Percentiles rank a stretch among this genome's conserved stretches.
Evolutionary conservation across 805 yeast species (phyloP).

Genomic region (Wickerhamiella sorbophila): DNA sequence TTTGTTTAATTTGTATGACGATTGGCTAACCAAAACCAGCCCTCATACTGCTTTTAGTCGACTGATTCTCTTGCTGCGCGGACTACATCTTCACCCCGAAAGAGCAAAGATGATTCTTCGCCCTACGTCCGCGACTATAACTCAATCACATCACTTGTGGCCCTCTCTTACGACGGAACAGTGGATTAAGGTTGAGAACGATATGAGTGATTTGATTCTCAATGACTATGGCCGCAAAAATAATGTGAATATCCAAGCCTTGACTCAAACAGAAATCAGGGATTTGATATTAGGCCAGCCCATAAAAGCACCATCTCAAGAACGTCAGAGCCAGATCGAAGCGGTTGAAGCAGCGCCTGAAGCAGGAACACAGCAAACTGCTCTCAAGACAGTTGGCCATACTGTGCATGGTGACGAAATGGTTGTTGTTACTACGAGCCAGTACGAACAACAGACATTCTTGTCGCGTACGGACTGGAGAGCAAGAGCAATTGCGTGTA

Average conservation of each 20-base stretch:
- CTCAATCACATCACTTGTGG: slow-evolving; percentile 81
- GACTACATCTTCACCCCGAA: slow-evolving; percentile 63
- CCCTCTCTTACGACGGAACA: slow-evolving; percentile 78
- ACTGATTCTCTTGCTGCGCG: slow-evolving; percentile 66
- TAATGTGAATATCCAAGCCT: slow-evolving; percentile 68
- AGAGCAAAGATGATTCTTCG: slow-evolving; percentile 58
- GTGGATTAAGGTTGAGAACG: slow-evolving; percentile 83
- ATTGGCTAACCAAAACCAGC: slow-evolving; percentile 75
- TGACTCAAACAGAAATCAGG: slow-evolving; percentile 86
- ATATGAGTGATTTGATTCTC: slow-evolving; percentile 74
- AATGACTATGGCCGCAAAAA: slow-evolving; percentile 74
- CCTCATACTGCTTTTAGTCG: slow-evolving; percentile 91
- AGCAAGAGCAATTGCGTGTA: slow-evolving; percentile 63
- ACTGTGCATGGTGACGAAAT: slow-evolving; percentile 96
- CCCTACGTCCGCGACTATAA: slow-evolving; percentile 56
- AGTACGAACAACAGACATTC: slow-evolving; percentile 73
- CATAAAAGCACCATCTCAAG: slow-evolving; percentile 74
- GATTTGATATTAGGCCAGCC: slow-evolving; percentile 92
- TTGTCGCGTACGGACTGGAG: slow-evolving; percentile 87
- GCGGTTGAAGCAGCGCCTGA: slow-evolving; percentile 44
- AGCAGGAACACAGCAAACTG: slow-evolving; percentile 39
- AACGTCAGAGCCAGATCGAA: slow-evolving; percentile 39
- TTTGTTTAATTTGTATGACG: slow-evolving; percentile 80
- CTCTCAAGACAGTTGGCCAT: slow-evolving; percentile 66
- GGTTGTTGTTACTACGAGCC: slow-evolving; percentile 80